Base-by-base conservation (phyloP, 1,139 yeast genomes). In the Debaryomyces subglobosus region DNA sequence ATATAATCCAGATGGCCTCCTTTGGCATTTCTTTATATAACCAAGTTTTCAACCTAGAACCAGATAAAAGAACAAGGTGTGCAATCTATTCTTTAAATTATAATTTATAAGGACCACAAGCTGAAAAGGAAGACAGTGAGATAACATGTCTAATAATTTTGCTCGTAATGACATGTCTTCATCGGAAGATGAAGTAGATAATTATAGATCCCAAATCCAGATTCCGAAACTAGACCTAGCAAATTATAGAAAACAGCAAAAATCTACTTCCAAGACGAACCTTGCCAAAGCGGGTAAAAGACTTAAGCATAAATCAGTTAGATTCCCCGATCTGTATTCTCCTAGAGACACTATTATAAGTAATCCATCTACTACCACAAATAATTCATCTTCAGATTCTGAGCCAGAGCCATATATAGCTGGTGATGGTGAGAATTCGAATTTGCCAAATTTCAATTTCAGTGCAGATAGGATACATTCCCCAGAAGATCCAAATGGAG, bases 251-350 rank as follows among this genome's bases (percentile, higher is more conserved):
- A 60, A 58, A 48, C 63, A 65, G 43, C 62, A 66, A 24, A 58
- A 59, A 36, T 60, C 54, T 41, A 48, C 61, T 20, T 53, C 65
- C 21, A 59, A 55, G 24, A 50, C 62, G 13, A 63, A 62, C 48
- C 51, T 71, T 16, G 69, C 66, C 18, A 70, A 71, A 50, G 74
- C 75, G 1, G 71, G 71, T 3, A 65, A 66, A 47, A 69, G 63
- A 46, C 65, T 36, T 54, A 55, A 30, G 63, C 54, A 58, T 36
- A 61, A 59, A 46, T 49, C 60, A 27, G 72, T 67, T 2, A 57
- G 71, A 29, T 67, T 69, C 46, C 72, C 74, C 3, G 74, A 64
- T 47, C 61, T 60, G 51, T 61, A 58, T 47, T 37, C 60, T 4
- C 64, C 68, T 2, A 49, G 67, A 32, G 66, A 60, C 32, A 59